phyloP scores from a whole-genome alignment of 306 rosid species.

The Fragaria nilgerrensis region DNA sequence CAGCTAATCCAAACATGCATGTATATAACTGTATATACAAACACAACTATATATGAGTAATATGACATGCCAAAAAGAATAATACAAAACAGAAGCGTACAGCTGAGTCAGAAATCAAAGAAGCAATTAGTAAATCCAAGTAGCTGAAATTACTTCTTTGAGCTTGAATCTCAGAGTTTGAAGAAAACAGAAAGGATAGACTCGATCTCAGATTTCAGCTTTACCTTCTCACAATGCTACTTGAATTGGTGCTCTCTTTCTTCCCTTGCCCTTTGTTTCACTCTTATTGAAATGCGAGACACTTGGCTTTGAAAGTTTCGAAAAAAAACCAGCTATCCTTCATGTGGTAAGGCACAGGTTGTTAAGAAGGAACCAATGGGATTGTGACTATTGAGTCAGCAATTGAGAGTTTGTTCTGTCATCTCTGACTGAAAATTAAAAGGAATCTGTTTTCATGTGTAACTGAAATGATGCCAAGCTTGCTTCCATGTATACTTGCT shows the following conservation, averaged over 20 bases:
- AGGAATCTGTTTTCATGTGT: background rate
- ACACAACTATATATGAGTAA: too few relatives aligned
- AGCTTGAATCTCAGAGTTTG: background rate
- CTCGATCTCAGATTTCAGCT: conserved; percentile 1
- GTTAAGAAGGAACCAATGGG: background rate
- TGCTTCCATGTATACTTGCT: background rate
- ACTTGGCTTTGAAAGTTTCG: background rate
- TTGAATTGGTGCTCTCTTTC: too few relatives aligned
- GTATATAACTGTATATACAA: background rate
- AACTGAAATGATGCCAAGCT: background rate
- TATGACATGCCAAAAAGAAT: background rate
- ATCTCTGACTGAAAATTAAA: background rate
- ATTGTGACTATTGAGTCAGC: background rate
- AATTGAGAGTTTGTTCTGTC: background rate
- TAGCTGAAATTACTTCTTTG: background rate
- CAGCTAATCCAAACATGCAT: background rate
- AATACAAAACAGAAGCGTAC: background rate
- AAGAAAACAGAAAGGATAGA: background rate
- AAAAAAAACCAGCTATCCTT: background rate
- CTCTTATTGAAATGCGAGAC: background rate
- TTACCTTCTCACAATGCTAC: background rate
- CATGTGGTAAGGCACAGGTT: background rate
- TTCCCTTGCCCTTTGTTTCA: background rate
- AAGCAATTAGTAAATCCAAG: background rate
- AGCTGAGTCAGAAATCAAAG: background rate